Conservation (phyloP, 2,329 filamentous ascomycete genomes). For the Talaromyces sp. region DNA sequence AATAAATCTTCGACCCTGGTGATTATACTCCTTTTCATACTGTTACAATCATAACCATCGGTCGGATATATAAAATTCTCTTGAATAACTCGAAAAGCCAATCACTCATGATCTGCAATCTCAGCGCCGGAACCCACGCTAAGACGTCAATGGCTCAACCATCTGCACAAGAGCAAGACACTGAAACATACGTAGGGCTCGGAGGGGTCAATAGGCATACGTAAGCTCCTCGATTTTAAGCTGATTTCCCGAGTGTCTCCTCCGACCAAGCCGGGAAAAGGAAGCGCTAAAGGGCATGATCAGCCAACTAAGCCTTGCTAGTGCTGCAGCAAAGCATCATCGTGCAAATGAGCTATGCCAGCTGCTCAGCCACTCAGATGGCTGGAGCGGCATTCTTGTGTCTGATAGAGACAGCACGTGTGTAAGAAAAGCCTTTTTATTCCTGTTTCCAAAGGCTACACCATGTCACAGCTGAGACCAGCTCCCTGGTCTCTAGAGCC, state of each 20-base stretch:
- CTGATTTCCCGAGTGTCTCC: too few relatives aligned
- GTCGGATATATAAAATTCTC: too few relatives aligned
- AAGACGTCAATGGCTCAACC: conserved; percentile 10
- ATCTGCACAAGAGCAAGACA: background rate
- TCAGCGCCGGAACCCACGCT: conserved; percentile 1
- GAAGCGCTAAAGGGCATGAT: background rate
- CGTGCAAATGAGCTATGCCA: background rate
- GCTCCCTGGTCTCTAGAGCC: background rate
- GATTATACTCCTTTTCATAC: too few relatives aligned
- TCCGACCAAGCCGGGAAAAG: background rate
- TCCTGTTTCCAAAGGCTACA: background rate
- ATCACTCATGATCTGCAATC: background rate
- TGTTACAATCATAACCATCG: too few relatives aligned
- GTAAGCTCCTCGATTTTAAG: background rate
- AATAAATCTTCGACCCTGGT: too few relatives aligned
- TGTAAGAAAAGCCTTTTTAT: background rate
- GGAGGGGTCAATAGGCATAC: background rate
- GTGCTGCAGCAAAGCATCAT: conserved; percentile 9
- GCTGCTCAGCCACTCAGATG: background rate
- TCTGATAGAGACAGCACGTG: conserved; percentile 4
- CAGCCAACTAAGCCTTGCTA: conserved; percentile 6
- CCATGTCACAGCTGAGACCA: too few relatives aligned
- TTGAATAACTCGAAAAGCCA: too few relatives aligned
- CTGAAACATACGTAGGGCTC: background rate
- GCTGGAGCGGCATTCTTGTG: background rate